A percentile compares a stretch with the other conserved stretches of the same genome.
Evolutionary conservation across 1,139 yeast genomes (phyloP).

Genomic region (Torulaspora pretoriensis): DNA sequence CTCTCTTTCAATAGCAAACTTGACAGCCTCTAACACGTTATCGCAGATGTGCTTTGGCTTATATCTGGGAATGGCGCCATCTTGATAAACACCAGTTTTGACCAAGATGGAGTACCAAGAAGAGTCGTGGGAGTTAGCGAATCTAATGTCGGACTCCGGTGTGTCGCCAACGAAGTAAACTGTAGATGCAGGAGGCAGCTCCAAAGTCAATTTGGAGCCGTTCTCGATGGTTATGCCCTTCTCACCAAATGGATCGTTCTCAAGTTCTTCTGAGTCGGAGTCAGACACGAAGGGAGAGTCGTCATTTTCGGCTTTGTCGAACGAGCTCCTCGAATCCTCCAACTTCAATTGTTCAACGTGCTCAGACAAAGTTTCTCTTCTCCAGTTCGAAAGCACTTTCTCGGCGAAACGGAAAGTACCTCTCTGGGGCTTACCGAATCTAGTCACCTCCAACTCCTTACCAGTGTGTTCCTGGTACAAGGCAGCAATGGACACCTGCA

Average conservation of each 20-base stretch:
- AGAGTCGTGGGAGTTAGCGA: constrained; percentile 79
- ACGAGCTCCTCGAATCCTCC: constrained; percentile 25
- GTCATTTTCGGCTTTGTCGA: constrained; percentile 3
- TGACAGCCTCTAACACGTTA: constrained; percentile 74
- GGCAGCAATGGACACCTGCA: constrained; percentile 81
- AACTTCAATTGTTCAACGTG: constrained; percentile 54
- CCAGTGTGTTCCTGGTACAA: constrained; percentile 78
- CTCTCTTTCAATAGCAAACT: constrained; percentile 78
- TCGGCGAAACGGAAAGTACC: constrained; percentile 79
- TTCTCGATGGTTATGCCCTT: constrained; percentile 40
- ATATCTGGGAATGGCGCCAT: constrained; percentile 72
- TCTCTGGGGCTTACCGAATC: constrained; percentile 82
- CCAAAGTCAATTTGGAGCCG: constrained; percentile 41
- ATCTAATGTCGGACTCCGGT: constrained; percentile 85
- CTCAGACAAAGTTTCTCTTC: constrained; percentile 70
- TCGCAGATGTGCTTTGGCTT: constrained; percentile 70
- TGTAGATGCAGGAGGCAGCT: constrained; percentile 77
- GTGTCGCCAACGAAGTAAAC: constrained; percentile 89
- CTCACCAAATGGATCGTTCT: constrained; percentile 12
- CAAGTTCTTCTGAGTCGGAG: constrained; percentile 15
- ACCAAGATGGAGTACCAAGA: constrained; percentile 83
- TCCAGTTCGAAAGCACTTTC: constrained; percentile 69
- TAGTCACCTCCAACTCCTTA: constrained; percentile 64
- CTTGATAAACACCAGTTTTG: constrained; percentile 82
- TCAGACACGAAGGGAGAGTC: constrained; percentile 15